Percentiles rank a stretch among this genome's conserved stretches.
phyloP scores from a whole-genome alignment of 192 early-diverging fungal species.

The Borealophlyctis nickersoniae region DNA sequence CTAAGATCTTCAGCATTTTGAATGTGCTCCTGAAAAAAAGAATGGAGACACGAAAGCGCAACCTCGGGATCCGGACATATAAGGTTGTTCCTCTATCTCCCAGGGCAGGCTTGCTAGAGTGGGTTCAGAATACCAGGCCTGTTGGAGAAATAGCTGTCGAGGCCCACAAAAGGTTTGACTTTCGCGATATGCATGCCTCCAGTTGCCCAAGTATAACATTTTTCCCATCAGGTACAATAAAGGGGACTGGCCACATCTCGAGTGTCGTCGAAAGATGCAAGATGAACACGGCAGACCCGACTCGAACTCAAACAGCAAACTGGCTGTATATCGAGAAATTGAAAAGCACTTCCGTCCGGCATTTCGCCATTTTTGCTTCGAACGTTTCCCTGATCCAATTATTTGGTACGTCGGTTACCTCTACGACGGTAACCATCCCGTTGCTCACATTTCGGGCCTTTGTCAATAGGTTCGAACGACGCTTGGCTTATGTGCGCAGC shows the following conservation, averaged over 20 bases:
- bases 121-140: slow-evolving; percentile 52
- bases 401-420: slow-evolving; percentile 55
- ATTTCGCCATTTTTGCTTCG: slow-evolving; percentile 75
- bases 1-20: slow-evolving; percentile 65
- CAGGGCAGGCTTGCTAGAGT: slow-evolving; percentile 52
- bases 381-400: slow-evolving; percentile 63
- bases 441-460: not conserved
- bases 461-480: slow-evolving; percentile 59
- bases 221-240: slow-evolving; percentile 44
- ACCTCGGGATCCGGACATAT: slow-evolving; percentile 52
- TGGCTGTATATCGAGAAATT: slow-evolving; percentile 51
- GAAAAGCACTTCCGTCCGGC: slow-evolving; percentile 51
- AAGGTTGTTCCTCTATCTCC: slow-evolving; percentile 57
- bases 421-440: no score
- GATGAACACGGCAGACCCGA: slow-evolving; percentile 35
- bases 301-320: slow-evolving; percentile 53
- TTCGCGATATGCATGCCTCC: not conserved
- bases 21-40: slow-evolving; percentile 54
- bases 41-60: slow-evolving; percentile 42
- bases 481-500: slow-evolving; percentile 70
- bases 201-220: no score
- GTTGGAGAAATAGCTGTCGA: slow-evolving; percentile 40
- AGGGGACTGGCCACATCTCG: slow-evolving; percentile 31
- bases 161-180: slow-evolving; percentile 36
- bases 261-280: slow-evolving; percentile 43